These are phyloP conservation scores for Amanita pallidorosea DNA, from an alignment of 768 basidiomycete genomes.

Conservation along the genomic window DNA sequence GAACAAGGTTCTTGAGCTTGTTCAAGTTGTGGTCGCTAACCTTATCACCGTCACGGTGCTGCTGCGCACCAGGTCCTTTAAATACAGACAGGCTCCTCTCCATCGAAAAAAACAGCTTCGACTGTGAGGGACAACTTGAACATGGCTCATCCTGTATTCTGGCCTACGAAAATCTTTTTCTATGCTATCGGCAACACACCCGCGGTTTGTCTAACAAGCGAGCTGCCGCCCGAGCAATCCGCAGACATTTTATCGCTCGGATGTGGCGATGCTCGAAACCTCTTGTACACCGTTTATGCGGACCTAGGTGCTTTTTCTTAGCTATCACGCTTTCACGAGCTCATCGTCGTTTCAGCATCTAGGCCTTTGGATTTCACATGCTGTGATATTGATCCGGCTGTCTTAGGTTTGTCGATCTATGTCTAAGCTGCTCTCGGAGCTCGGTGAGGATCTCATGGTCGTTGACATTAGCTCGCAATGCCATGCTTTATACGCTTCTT, in stretches of 20 bases:
- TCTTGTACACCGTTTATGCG: constrained; percentile 28
- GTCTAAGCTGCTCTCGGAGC: background rate
- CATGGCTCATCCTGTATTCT: constrained; percentile 28
- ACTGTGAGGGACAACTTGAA: constrained; percentile 3
- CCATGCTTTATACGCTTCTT: constrained; percentile 33
- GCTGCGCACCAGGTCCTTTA: background rate
- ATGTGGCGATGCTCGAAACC: constrained; percentile 38
- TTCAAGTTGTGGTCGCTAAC: no score
- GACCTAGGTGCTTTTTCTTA: constrained; percentile 8
- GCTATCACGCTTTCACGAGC: background rate
- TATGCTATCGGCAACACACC: constrained; percentile 43
- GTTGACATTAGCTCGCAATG: constrained; percentile 30
- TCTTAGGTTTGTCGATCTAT: background rate
- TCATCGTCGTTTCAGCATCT: background rate
- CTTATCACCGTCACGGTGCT: background rate
- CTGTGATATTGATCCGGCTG: background rate
- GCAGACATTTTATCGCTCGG: constrained; percentile 32
- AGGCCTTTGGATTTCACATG: constrained; percentile 1
- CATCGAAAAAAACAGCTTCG: background rate
- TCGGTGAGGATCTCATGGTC: background rate
- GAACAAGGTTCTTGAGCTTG: no score
- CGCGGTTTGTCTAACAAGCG: constrained; percentile 29
- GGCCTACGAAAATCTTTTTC: constrained; percentile 30
- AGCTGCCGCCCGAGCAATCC: constrained; percentile 27
- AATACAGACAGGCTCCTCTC: no score